Base-by-base conservation (phyloP, 2,329 filamentous ascomycete species). In the Trichophyton mentagrophytes region DNA sequence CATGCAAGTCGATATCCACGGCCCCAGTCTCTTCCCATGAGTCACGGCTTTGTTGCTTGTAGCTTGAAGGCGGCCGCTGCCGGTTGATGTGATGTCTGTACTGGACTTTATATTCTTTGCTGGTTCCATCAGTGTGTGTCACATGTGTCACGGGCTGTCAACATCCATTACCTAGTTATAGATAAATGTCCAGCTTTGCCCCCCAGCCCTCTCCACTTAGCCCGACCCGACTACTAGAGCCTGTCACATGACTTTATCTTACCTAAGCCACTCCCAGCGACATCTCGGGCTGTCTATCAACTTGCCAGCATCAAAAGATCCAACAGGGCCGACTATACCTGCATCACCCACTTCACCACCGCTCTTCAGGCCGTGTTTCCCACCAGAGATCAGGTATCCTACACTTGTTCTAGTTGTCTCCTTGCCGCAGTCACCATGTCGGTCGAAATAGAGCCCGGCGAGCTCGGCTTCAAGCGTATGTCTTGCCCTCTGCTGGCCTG, bases 391-490 rank as follows among this genome's bases (percentile, higher is more conserved):
- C 51, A 15, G 8, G 7, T 17, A n/a, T 27, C 6, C 6, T 17
- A 36, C 25, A n/a, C 51, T 20, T 17, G 20, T 20, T 17, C 17
- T 17, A 17, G 5, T 13, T 13, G 51, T 36, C 27, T 9, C 11
- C 30, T 17, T 11, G 5, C 30, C 1, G 27, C 51, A n/a, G 30
- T 6, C 51, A 82, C 70, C 77, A 97, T 97, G 93, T 95, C 92
- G 69, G 87, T 99, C 78, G 89, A 96, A 70, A 89, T 99, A 72
- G 86, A 93, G 70, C 93, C 92, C 63, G 76, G 83, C 68, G 93
- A 97, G 82, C 85, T 99, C 73, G 88, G 85, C 78, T 99, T 99
- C 79, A 87, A 86, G 77, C 88, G 93, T 97, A 67, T 66, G 76
- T 68, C 59, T 22, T 22, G 33, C 40, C 46, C 20, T n/a, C 51